Base-by-base conservation (phyloP, 2,329 filamentous ascomycete genomes). In the Calcarisporium arbuscula region DNA sequence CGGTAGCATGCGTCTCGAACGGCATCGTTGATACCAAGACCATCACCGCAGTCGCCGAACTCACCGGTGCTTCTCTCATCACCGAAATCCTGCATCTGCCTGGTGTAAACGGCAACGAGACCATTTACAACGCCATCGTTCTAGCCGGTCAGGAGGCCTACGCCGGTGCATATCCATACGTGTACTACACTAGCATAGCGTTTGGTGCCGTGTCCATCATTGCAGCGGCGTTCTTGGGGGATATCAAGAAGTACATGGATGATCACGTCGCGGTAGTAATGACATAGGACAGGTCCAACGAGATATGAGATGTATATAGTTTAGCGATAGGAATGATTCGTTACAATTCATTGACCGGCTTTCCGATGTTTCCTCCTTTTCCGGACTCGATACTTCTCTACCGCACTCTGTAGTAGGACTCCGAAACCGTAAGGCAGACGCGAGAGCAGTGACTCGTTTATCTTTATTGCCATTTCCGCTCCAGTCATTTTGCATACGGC, bases 241-340 rank as follows among this genome's bases (percentile, higher is more conserved):
- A 80, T 46, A 77, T 82, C 35, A 62, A 58, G 23, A 56, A 67
- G 50, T 75, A 72, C 43, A 74, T 78, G 68, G 68, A 74, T 49
- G 68, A 77, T 41, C 28, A 30, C 14, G 15, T 30, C 12, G 28
- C 28, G 12, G 28, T 30, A 19, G 28, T 19, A 11, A 16, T 30
- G 9, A 19, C 18, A 18, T 8, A 34, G n/a, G n/a, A n/a, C n/a
- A n/a, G n/a, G n/a, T n/a, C n/a, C n/a, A n/a, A n/a, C n/a, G n/a
- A n/a, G n/a, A n/a, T n/a, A n/a, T n/a, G n/a, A n/a, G n/a, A n/a
- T n/a, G n/a, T n/a, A n/a, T n/a, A n/a, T n/a, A n/a, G n/a, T n/a
- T n/a, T n/a, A n/a, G n/a, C n/a, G n/a, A n/a, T n/a, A n/a, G n/a
- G n/a, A n/a, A n/a, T n/a, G n/a, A n/a, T n/a, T n/a, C n/a, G n/a